Conservation (phyloP, 2,329 filamentous ascomycete species). For the Rutstroemia sydowiana region DNA sequence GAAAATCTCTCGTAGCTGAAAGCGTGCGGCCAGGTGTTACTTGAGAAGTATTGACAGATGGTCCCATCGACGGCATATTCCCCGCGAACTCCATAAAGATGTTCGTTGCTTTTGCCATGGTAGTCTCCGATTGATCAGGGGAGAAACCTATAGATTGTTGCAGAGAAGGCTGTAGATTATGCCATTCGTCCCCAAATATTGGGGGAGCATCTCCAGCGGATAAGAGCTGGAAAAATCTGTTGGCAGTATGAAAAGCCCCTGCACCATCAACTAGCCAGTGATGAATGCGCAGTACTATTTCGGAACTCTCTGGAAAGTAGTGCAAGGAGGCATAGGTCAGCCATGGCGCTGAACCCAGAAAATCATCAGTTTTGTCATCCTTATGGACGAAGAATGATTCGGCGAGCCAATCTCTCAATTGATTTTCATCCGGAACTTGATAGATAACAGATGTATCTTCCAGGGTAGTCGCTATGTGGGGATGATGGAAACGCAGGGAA, state of each 20-base stretch:
- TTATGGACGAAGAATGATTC: not conserved
- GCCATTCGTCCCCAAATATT: not conserved
- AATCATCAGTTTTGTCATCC: not conserved
- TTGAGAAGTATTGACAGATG: not conserved
- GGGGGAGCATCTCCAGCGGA: not conserved
- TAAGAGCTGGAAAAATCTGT: not conserved
- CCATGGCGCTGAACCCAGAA: not conserved
- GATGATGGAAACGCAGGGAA: not conserved
- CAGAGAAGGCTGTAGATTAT: not conserved
- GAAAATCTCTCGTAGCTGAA: not conserved
- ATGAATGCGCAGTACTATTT: not conserved
- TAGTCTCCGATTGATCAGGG: not conserved
- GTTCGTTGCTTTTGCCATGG: not conserved
- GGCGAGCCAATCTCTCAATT: not conserved
- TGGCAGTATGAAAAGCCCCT: not conserved
- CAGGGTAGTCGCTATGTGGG: not conserved
- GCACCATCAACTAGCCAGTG: not conserved
- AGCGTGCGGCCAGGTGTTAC: not conserved
- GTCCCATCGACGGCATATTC: not conserved
- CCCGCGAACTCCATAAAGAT: not conserved
- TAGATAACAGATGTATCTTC: not conserved
- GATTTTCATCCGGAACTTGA: not conserved
- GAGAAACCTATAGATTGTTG: not conserved
- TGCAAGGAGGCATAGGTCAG: not conserved
- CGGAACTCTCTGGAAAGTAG: not conserved